These are phyloP conservation scores for Cyclotella choctawhatcheeana DNA, from an alignment of 108 stramenopile species.

Conservation along the genomic window DNA sequence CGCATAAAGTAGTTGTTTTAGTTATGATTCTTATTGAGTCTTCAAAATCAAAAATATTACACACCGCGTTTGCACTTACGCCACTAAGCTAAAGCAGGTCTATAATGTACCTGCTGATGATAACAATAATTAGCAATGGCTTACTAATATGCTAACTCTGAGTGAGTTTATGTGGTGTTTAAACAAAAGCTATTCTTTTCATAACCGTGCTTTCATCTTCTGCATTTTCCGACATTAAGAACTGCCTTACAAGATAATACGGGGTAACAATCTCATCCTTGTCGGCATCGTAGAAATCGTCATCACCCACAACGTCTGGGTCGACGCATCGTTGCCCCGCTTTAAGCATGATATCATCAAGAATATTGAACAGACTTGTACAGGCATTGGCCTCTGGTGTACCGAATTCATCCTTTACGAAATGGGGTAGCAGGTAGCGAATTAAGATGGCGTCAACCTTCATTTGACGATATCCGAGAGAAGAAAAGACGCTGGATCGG, in stretches of 20 bases:
- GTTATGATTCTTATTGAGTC: no score
- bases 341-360: constrained; percentile 57
- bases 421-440: constrained; percentile 79
- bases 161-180: no score
- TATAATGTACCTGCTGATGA: no score
- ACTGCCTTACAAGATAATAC: constrained; percentile 37
- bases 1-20: no score
- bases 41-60: no score
- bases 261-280: constrained; percentile 54
- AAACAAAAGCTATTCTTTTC: constrained; percentile 21
- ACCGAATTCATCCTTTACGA: constrained; percentile 68
- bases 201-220: constrained; percentile 1
- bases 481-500: constrained; percentile 63
- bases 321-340: constrained; percentile 62
- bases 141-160: no score
- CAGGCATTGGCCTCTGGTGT: constrained; percentile 56
- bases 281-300: constrained; percentile 56
- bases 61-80: no score
- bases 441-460: constrained; percentile 78
- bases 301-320: constrained; percentile 39
- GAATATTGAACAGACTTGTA: constrained; percentile 46
- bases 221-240: constrained; percentile 2
- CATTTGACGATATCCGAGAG: constrained; percentile 70
- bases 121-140: no score
- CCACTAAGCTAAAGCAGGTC: no score